phyloP scores from a whole-genome alignment of 1,139 yeast species.

The Scheffersomyces stambukii region DNA sequence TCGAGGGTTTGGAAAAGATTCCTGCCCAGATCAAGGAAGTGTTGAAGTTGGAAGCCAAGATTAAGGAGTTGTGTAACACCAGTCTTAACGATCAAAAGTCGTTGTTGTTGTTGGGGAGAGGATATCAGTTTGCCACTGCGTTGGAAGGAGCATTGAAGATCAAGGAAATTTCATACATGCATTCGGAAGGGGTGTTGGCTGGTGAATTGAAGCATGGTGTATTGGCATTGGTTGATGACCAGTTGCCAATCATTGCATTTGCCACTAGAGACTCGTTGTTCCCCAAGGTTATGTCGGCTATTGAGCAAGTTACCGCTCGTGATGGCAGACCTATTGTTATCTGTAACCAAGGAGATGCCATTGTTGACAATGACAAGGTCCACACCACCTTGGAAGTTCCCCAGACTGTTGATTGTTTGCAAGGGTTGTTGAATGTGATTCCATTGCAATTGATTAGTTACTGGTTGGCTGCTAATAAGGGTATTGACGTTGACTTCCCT shows the following conservation, averaged over 20 bases:
- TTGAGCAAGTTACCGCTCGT: conserved; percentile 96
- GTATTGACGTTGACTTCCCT: conserved; percentile 97
- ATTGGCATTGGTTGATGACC: conserved; percentile 90
- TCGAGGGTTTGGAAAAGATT: conserved; percentile 77
- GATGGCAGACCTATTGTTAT: conserved; percentile 95
- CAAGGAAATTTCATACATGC: conserved; percentile 98
- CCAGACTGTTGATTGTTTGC: conserved; percentile 92
- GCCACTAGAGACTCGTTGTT: conserved; percentile 97
- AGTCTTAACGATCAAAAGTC: conserved; percentile 80
- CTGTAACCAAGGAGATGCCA: conserved; percentile 83
- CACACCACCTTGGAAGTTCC: conserved; percentile 84
- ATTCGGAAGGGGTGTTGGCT: conserved; percentile 98
- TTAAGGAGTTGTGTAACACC: conserved; percentile 70
- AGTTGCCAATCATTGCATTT: conserved; percentile 89
- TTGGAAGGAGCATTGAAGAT: conserved; percentile 97
- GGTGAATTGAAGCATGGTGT: conserved; percentile 99
- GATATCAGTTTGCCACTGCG: conserved; percentile 96
- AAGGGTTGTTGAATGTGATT: conserved; percentile 90
- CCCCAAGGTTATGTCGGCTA: conserved; percentile 94
- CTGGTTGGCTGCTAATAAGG: conserved; percentile 94
- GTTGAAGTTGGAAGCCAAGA: conserved; percentile 65
- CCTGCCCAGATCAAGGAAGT: conserved; percentile 84
- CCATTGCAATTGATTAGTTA: conserved; percentile 96
- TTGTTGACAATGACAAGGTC: conserved; percentile 49
- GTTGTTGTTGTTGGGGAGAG: conserved; percentile 89